Base-by-base conservation (phyloP, 1,139 yeast genomes). In the Taphrina confusa region DNA sequence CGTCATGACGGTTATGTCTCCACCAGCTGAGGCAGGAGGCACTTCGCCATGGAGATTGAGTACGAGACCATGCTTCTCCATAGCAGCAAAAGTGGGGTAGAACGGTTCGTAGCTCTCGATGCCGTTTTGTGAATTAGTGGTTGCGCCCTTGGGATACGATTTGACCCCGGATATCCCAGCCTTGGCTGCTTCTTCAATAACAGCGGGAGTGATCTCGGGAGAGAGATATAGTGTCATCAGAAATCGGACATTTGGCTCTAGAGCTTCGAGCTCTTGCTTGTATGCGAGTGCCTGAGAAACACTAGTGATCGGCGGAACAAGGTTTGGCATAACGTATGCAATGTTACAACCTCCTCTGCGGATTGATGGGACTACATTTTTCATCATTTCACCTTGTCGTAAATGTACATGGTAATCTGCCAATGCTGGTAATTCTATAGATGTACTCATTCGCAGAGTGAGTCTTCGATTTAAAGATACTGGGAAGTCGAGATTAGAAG, bases 141-240 rank as follows among this genome's bases (percentile, higher is more conserved):
- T 92, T 33, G 94, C 99, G 51, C 99, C 99, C 1, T 97, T 97
- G 30, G 98, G 98, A 71, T 94, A 92, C 72, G 96, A 90, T 72
- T 92, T 94, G 65, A 65, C 95, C 40, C 86, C 83, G 39, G 90
- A 82, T 57, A 85, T 85, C 2, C 85, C 85, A 12, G 75, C 70
- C 63, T 78, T 72, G n/a, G 92, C 94, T 30, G 97, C 97, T 67
- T 82, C 80, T 61, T 80, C 82, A 62, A 92, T 83, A 47, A 89
- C 76, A 66, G 87, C 95, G 0, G 97, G 97, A 0, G 96, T 87
- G 66, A 92, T 77, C 1, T 83, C 87, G 60, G 80, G 82, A 55
- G 85, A 80, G 54, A 92, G 78, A 69, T 94, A 92, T 66, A 92
- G 82, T 6, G 95, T 83, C 97, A 92, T 92, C 67, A 91, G 77